A percentile compares a stretch with the other conserved stretches of the same genome.
These are phyloP conservation scores for Alliaria petiolata DNA, from an alignment of 345 rosid species.

Conservation along the genomic window DNA sequence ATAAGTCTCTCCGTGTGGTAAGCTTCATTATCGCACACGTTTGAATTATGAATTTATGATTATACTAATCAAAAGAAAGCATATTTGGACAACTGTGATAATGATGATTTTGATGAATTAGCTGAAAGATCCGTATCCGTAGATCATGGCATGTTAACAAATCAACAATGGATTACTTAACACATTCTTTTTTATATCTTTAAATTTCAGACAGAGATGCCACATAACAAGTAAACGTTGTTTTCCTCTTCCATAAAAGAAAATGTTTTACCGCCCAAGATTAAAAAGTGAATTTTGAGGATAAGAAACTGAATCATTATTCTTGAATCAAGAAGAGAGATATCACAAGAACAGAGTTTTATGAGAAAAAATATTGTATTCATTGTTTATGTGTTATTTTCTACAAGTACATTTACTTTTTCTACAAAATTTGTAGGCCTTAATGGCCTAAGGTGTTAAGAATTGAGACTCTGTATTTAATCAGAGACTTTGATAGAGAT, in stretches of 20 bases:
- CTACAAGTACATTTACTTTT: background rate
- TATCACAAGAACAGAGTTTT: background rate
- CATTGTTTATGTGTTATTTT: background rate
- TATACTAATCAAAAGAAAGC: background rate
- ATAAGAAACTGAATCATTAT: background rate
- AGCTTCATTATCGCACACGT: background rate
- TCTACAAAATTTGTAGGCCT: slow-evolving; percentile 16
- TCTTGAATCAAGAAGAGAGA: background rate
- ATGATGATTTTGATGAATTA: background rate
- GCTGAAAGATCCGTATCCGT: slow-evolving; percentile 4
- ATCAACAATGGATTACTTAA: background rate
- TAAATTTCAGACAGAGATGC: background rate
- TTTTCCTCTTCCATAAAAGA: background rate
- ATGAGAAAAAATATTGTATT: background rate
- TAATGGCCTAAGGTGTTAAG: slow-evolving; percentile 38
- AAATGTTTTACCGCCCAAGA: background rate
- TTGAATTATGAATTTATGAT: background rate
- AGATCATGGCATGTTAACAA: background rate
- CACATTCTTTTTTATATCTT: background rate
- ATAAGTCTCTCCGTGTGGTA: background rate
- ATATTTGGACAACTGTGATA: background rate
- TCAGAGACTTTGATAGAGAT: slow-evolving; percentile 28
- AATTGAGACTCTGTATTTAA: slow-evolving; percentile 43
- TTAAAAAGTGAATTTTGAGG: background rate
- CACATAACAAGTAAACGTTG: background rate